Evolutionary conservation across 805 yeast species (phyloP).

Genomic region (Candida chauliodis): DNA sequence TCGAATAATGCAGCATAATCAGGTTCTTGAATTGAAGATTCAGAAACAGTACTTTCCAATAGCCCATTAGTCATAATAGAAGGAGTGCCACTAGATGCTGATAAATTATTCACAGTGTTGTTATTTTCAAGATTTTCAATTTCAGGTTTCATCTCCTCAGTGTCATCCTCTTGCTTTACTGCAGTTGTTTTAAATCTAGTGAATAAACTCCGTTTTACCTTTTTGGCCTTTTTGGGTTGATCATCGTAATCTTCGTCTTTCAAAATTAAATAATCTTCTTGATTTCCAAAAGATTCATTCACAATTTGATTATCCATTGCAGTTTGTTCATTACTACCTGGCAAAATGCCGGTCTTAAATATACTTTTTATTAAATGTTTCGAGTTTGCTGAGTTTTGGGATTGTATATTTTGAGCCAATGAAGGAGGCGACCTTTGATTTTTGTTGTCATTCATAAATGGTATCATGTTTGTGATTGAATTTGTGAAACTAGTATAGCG

Average conservation of each 20-base stretch:
- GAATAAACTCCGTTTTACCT: conserved; percentile 34
- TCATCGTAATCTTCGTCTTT: conserved; percentile 17
- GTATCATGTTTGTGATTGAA: conserved; percentile 37
- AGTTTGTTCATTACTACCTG: conserved; percentile 2
- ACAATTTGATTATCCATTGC: conserved; percentile 2
- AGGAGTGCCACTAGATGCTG: conserved; percentile 20
- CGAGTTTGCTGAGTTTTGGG: conserved; percentile 16
- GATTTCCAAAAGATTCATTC: not conserved
- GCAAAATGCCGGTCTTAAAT: conserved; percentile 18
- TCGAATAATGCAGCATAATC: conserved; percentile 43
- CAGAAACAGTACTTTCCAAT: conserved; percentile 8
- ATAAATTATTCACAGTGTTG: conserved; percentile 7
- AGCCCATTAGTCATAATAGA: conserved; percentile 17
- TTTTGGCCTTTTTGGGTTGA: conserved; percentile 25
- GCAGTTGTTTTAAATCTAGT: conserved; percentile 33
- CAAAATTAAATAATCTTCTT: conserved; percentile 17
- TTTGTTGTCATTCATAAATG: conserved; percentile 35
- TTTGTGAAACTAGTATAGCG: conserved; percentile 32
- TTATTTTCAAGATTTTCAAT: conserved; percentile 9
- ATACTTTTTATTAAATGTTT: conserved; percentile 33
- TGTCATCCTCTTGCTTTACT: conserved; percentile 8
- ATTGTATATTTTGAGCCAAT: conserved; percentile 13
- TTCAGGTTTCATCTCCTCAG: conserved; percentile 6
- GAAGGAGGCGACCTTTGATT: conserved; percentile 17
- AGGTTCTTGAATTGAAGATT: conserved; percentile 23